Evolutionary conservation across 371 early-diverging fungal genomes (phyloP).

Genomic region (Mortierella sp.): DNA sequence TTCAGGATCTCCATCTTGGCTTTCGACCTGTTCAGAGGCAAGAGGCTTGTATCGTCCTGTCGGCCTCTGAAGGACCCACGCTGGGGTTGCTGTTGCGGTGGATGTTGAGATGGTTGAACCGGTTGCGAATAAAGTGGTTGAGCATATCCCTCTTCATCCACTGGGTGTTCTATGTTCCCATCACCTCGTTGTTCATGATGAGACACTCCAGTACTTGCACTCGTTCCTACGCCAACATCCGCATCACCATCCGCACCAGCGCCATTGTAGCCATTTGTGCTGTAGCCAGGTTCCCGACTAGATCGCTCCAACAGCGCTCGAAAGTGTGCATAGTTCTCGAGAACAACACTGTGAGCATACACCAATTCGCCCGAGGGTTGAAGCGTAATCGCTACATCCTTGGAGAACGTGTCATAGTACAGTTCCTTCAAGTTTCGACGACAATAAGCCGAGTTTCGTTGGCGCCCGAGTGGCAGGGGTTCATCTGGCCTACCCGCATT

Average conservation of each 20-base stretch:
- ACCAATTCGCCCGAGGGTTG: slow-evolving; percentile 19
- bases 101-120: slow-evolving; percentile 1
- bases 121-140: slow-evolving; percentile 22
- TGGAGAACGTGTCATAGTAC: slow-evolving; percentile 32
- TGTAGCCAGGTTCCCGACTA: background rate
- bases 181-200: background rate
- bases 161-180: background rate
- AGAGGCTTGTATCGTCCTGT: background rate
- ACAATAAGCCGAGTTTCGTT: slow-evolving; percentile 48
- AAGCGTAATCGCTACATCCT: slow-evolving; percentile 34
- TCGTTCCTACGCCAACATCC: background rate
- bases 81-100: slow-evolving; percentile 9
- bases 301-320: slow-evolving; percentile 14
- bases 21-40: background rate
- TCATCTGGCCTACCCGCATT: slow-evolving; percentile 17
- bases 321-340: slow-evolving; percentile 37
- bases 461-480: slow-evolving; percentile 21
- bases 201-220: background rate
- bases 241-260: background rate
- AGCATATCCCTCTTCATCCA: slow-evolving; percentile 44
- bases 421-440: slow-evolving; percentile 50
- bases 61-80: background rate
- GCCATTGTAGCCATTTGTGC: background rate
- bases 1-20: slow-evolving; percentile 14
- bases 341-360: slow-evolving; percentile 43